Base-by-base conservation (phyloP, 2,329 filamentous ascomycete species). In the Blastomyces silverae region DNA sequence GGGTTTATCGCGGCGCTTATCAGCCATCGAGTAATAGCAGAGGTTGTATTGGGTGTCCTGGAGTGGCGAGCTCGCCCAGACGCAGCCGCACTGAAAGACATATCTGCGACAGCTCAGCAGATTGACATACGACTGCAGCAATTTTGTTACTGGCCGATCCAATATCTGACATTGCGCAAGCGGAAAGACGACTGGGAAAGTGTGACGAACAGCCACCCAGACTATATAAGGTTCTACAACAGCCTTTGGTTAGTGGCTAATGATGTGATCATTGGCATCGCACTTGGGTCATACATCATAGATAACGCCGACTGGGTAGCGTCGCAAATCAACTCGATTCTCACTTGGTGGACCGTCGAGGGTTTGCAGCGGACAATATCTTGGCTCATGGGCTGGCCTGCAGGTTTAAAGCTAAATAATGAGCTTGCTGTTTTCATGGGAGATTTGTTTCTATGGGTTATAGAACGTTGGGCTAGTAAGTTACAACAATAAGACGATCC, bases 191-290 rank as follows among this genome's bases (percentile, higher is more conserved):
- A 96, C 71, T 97, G 94, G 93, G 90, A 92, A 65, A 97, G 93
- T 74, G 89, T 97, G 64, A 97, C 92, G 0, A 94, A 89, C 59
- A 96, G 89, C 71, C 93, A 99, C 76, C 91, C 93, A 0, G 94
- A 99, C 76, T 99, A 99, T 75, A 99, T 99, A 69, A 89, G 94
- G 20, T 99, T 99, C 78, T 99, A 97, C 79, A 99, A 99, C 76
- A 97, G 92, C 72, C 81, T 99, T 4, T 99, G 94, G 94, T 89
- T 99, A 10, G 94, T 99, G 28, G 92, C 92, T 39, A 99, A 99
- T 79, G 94, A 99, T 78, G 89, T 99, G 58, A 99, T 99, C 69
- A 97, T 99, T 66, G 95, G 94, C 34, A 97, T 99, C 69, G 94
- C 94, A 1, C 79, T 99, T 8, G 95, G 94, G 0, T 96, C 92